phyloP scores from a whole-genome alignment of 2,329 filamentous ascomycete species.

The Cucurbitaria berberidis region DNA sequence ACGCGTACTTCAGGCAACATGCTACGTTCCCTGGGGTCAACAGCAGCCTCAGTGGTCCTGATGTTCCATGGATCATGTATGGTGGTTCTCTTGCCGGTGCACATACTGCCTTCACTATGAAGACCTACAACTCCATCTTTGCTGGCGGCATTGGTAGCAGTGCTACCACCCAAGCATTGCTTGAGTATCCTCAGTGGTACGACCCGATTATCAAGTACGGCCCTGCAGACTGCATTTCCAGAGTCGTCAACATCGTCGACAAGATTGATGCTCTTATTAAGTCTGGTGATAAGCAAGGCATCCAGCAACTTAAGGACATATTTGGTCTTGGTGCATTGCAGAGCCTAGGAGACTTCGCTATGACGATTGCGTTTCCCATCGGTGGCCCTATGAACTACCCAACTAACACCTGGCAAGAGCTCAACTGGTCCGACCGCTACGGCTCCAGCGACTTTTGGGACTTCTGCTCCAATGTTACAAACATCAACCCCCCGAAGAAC shows the following conservation, averaged over 20 bases:
- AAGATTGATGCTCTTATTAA: conserved; percentile 58
- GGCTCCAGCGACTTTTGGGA: conserved; percentile 57
- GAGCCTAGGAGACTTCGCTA: conserved; percentile 56
- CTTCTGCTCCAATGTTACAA: conserved; percentile 61
- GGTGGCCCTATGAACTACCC: conserved; percentile 59
- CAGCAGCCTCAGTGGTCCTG: conserved; percentile 51
- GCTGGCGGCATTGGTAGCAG: conserved; percentile 59
- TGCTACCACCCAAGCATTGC: conserved; percentile 50
- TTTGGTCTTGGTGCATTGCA: conserved; percentile 56
- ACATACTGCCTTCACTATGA: conserved; percentile 55
- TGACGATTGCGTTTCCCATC: conserved; percentile 56
- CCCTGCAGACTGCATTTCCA: conserved; percentile 57
- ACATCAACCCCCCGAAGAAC: conserved; percentile 52
- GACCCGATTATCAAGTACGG: conserved; percentile 57
- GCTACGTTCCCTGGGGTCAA: conserved; percentile 55
- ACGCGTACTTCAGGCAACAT: conserved; percentile 59
- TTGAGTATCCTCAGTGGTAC: conserved; percentile 59
- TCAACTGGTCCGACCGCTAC: conserved; percentile 56
- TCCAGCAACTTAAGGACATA: conserved; percentile 55
- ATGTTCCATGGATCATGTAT: conserved; percentile 56
- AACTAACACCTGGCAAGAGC: conserved; percentile 61
- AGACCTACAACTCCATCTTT: conserved; percentile 53
- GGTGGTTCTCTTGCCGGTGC: conserved; percentile 54
- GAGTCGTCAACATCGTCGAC: conserved; percentile 58
- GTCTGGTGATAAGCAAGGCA: conserved; percentile 51